Evolutionary conservation across 139 green algal species (phyloP).

Genomic region (Mesotaenium endlicherianum): DNA sequence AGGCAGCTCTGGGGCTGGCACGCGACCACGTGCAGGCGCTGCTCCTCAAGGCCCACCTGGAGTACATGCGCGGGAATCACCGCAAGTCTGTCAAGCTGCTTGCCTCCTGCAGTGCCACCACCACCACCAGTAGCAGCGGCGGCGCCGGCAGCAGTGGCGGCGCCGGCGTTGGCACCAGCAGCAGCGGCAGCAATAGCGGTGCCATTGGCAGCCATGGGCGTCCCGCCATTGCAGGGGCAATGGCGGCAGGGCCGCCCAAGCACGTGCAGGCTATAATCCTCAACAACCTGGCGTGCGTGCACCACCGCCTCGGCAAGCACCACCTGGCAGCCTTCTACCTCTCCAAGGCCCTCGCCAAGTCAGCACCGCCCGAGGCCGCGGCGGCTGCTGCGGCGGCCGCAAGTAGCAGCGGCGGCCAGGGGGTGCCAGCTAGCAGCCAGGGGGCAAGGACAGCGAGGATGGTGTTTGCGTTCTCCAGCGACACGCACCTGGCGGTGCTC

Average conservation of each 20-base stretch:
- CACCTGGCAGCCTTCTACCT: conserved; percentile 38
- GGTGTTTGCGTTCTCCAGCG: conserved; percentile 1
- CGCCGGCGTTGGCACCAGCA: too few species aligned
- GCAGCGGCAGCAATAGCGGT: too few species aligned
- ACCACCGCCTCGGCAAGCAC: conserved; percentile 44
- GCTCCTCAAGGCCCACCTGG: conserved; percentile 48
- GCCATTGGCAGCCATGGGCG: too few species aligned
- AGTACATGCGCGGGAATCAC: conserved; percentile 36
- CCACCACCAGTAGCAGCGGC: not conserved
- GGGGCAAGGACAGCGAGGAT: too few species aligned
- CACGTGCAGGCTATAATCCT: conserved; percentile 2
- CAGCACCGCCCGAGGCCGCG: too few species aligned
- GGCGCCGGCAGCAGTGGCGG: too few species aligned
- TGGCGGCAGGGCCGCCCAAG: not conserved
- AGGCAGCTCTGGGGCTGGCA: conserved; percentile 14
- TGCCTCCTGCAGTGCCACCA: not conserved
- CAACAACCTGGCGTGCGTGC: conserved; percentile 43
- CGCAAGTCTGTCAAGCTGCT: conserved; percentile 39
- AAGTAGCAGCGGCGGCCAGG: too few species aligned
- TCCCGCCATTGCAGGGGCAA: not conserved
- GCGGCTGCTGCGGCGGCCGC: not conserved
- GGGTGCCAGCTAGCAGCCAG: not conserved
- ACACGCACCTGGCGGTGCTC: not conserved
- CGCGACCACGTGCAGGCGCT: conserved; percentile 20
- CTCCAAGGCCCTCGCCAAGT: conserved; percentile 12